Base-by-base conservation (phyloP, 1,284 basidiomycete genomes). In the Ceratorhiza oryzae-sativae region DNA sequence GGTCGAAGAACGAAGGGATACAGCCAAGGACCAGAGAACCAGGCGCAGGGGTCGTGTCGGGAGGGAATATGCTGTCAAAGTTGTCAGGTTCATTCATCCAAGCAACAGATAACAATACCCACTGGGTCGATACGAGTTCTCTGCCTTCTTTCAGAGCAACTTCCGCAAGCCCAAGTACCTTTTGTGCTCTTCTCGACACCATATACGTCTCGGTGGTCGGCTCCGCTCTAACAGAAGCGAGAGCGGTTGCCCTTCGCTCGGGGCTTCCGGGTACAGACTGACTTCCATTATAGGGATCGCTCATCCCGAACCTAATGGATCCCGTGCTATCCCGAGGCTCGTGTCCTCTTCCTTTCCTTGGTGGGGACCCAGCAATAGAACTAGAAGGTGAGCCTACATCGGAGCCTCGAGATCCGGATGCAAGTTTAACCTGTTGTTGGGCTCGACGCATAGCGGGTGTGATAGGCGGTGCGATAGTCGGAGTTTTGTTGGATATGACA, bases 1-100 rank as follows among this genome's bases (percentile, higher is more conserved):
- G 82, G 73, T 96, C 94, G 56, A 97, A 84, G 2, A 90, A 83
- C 36, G 91, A 86, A 0, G 87, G 82, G 39, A 90, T 86, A 75
- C 89, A 86, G 45, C 86, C 79, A 20, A 93, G 81, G 41, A 88
- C 80, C 0, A 74, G 70, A n/a, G 75, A 46, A n/a, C 73, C 73
- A 18, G 76, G 71, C 0, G 51, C 8, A 27, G 76, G 72, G 0
- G 77, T 39, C 46, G 59, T 60, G 30, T 51, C 30, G n/a, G 65
- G 32, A 25, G 58, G 59, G 67, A 73, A 72, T 55, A 73, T 41
- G 53, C 75, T 70, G 49, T 27, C n/a, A 13, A 34, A 30, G 12
- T 30, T 42, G 20, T 68, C 34, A 36, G 41, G 5, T 27, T 18
- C 1, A 68, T 27, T 34, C 46, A 45, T 39, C 34, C 18, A 30